Conservation (phyloP, 768 basidiomycete species). For the Lentinula edodes region DNA sequence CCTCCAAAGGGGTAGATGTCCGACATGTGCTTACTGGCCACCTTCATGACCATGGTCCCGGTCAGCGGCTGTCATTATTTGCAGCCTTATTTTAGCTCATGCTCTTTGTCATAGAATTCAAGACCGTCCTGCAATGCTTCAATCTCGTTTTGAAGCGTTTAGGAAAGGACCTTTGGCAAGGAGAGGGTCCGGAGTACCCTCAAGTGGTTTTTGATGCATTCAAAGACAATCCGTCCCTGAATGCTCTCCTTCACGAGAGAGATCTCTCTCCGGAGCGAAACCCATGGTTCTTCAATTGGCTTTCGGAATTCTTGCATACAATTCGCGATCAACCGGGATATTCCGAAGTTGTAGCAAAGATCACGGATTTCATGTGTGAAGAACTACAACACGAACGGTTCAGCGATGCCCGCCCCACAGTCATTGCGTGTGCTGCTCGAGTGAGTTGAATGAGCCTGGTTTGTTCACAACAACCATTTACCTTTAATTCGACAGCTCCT, state of each 20-base stretch:
- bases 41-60: slow-evolving; percentile 50
- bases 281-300: slow-evolving; percentile 58
- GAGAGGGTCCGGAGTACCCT: slow-evolving; percentile 67
- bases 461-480: not conserved
- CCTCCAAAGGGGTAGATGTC: slow-evolving; percentile 27
- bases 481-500: slow-evolving; percentile 22
- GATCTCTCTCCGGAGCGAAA: slow-evolving; percentile 25
- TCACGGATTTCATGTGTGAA: slow-evolving; percentile 71
- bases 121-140: slow-evolving; percentile 52
- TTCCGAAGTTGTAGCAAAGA: slow-evolving; percentile 66
- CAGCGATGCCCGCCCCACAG: slow-evolving; percentile 47
- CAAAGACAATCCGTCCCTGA: slow-evolving; percentile 66
- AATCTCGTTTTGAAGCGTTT: slow-evolving; percentile 55
- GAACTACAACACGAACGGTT: slow-evolving; percentile 79
- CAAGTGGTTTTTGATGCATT: slow-evolving; percentile 77
- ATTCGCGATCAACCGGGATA: slow-evolving; percentile 42
- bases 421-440: slow-evolving; percentile 54
- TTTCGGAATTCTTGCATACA: slow-evolving; percentile 56
- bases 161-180: slow-evolving; percentile 57
- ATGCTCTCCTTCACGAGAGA: slow-evolving; percentile 34
- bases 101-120: slow-evolving; percentile 44
- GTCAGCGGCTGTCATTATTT: slow-evolving; percentile 37
- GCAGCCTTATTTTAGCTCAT: not conserved
- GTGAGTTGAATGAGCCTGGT: slow-evolving; percentile 38
- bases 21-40: slow-evolving; percentile 55